Percentiles rank a stretch among this genome's conserved stretches.
phyloP scores from a whole-genome alignment of 2,329 filamentous ascomycete genomes.

The Verticillium albo-atrum region DNA sequence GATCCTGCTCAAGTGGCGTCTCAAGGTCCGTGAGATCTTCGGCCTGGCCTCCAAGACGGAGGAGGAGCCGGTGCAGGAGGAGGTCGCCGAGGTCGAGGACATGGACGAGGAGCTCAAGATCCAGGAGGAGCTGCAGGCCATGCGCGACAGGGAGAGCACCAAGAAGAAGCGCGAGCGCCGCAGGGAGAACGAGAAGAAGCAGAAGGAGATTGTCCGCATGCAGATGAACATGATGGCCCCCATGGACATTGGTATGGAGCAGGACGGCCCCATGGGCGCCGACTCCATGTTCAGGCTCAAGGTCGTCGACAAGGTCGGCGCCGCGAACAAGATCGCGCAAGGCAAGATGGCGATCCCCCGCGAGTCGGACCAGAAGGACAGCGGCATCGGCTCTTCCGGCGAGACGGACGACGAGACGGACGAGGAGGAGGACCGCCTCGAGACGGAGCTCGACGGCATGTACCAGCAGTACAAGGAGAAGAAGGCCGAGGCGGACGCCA shows the following conservation, averaged over 20 bases:
- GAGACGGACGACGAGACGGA: slow-evolving; percentile 63
- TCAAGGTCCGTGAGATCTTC: slow-evolving; percentile 86
- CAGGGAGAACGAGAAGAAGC: slow-evolving; percentile 88
- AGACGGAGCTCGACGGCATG: slow-evolving; percentile 79
- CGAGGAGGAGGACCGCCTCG: slow-evolving; percentile 75
- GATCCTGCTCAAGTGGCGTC: slow-evolving; percentile 79
- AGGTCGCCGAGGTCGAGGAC: slow-evolving; percentile 75
- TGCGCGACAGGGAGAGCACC: slow-evolving; percentile 73
- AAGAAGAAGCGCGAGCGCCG: slow-evolving; percentile 80
- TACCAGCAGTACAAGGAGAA: slow-evolving; percentile 83
- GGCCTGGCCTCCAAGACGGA: slow-evolving; percentile 67
- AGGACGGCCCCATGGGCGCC: slow-evolving; percentile 70
- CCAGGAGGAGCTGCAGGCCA: slow-evolving; percentile 77
- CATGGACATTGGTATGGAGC: slow-evolving; percentile 92
- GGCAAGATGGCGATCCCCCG: slow-evolving; percentile 73
- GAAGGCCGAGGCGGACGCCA: slow-evolving; percentile 75
- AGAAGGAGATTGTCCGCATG: slow-evolving; percentile 91
- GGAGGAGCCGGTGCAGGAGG: slow-evolving; percentile 42
- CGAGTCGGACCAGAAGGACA: slow-evolving; percentile 53
- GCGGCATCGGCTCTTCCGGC: slow-evolving; percentile 47
- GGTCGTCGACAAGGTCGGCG: slow-evolving; percentile 70
- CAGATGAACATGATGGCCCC: slow-evolving; percentile 96
- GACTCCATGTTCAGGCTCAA: slow-evolving; percentile 86
- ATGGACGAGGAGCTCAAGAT: slow-evolving; percentile 96
- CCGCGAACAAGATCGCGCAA: slow-evolving; percentile 62